These are phyloP conservation scores for Crucihimalaya himalaica DNA, from an alignment of 345 rosid species.

Conservation along the genomic window DNA sequence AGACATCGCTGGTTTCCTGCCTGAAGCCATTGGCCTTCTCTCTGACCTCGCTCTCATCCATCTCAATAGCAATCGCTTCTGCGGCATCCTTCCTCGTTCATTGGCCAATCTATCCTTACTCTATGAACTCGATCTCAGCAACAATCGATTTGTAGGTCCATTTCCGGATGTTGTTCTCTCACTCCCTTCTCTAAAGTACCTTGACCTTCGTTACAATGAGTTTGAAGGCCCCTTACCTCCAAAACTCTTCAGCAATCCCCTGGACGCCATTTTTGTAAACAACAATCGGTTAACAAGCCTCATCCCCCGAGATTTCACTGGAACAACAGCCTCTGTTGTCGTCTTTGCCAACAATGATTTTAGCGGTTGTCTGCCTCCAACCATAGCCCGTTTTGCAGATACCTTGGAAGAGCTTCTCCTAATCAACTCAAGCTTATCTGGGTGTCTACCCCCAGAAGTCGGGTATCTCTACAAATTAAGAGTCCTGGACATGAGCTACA, in stretches of 20 bases:
- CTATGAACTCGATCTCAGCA: slow-evolving; percentile 83
- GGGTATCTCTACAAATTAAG: slow-evolving; percentile 75
- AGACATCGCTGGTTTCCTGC: slow-evolving; percentile 81
- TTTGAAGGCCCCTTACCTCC: slow-evolving; percentile 83
- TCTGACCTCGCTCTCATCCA: slow-evolving; percentile 75
- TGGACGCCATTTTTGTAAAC: slow-evolving; percentile 86
- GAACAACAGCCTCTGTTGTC: slow-evolving; percentile 62
- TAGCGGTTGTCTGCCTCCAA: slow-evolving; percentile 77
- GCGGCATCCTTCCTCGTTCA: slow-evolving; percentile 74
- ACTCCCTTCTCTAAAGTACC: slow-evolving; percentile 59
- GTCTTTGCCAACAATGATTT: slow-evolving; percentile 85
- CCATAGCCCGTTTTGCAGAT: slow-evolving; percentile 63
- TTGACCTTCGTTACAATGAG: slow-evolving; percentile 83
- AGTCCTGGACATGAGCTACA: slow-evolving; percentile 77
- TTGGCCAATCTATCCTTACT: slow-evolving; percentile 65
- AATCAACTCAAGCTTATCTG: slow-evolving; percentile 68
- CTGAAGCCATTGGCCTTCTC: slow-evolving; percentile 74
- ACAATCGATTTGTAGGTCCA: slow-evolving; percentile 84
- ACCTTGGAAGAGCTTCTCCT: slow-evolving; percentile 75
- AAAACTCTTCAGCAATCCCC: slow-evolving; percentile 57
- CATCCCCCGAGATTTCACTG: slow-evolving; percentile 44
- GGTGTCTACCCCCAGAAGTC: slow-evolving; percentile 85
- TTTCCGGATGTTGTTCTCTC: slow-evolving; percentile 72
- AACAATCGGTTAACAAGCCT: slow-evolving; percentile 62
- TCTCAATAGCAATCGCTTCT: slow-evolving; percentile 78